Evolutionary conservation across 78 protist species (phyloP).

Genomic region (Isochrysis galbana): DNA sequence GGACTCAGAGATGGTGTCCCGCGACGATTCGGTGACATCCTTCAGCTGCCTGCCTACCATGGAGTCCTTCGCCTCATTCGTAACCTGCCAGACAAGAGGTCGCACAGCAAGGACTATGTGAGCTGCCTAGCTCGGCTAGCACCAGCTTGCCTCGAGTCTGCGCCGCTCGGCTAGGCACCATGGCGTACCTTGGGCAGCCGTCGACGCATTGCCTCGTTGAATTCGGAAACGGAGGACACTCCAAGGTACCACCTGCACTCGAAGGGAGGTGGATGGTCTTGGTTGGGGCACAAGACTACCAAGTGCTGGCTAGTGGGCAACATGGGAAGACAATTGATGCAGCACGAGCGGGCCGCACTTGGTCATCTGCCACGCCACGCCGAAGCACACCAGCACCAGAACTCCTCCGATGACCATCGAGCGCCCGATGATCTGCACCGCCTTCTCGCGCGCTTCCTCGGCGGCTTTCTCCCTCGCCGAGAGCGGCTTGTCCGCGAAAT

Average conservation of each 20-base stretch:
- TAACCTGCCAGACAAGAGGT: too few species aligned
- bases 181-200: too few species aligned
- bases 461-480: background rate
- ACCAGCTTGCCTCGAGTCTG: too few species aligned
- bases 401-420: background rate
- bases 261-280: too few species aligned
- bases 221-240: background rate
- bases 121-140: too few species aligned
- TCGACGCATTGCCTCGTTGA: background rate
- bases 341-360: too few species aligned
- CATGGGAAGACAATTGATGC: too few species aligned
- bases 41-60: background rate
- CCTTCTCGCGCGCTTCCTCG: background rate
- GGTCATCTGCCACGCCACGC: background rate
- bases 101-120: too few species aligned
- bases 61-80: background rate
- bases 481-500: background rate
- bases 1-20: background rate
- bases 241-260: background rate
- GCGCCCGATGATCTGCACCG: background rate
- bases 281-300: too few species aligned
- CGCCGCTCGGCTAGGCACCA: too few species aligned
- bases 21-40: background rate
- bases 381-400: background rate
- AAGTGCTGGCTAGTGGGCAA: too few species aligned